A percentile compares a stretch with the other conserved stretches of the same genome.
Conservation (phyloP, 345 rosid genomes). For the Brassica rapa region DNA sequence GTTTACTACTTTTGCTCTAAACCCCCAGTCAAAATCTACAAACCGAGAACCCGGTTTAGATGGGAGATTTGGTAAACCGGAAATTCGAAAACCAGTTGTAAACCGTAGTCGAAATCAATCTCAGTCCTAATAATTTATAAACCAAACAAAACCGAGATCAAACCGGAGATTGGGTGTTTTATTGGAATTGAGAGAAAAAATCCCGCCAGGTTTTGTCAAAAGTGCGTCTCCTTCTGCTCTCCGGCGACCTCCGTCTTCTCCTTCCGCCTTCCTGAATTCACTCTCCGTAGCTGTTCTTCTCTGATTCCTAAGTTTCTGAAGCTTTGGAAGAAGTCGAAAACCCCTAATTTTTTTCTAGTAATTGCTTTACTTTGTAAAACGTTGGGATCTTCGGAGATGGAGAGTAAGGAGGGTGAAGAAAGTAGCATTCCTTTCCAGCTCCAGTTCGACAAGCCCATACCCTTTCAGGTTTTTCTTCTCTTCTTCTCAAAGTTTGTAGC, state of each 20-base stretch:
- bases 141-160: not conserved
- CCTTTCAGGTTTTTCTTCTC: conserved; percentile 64
- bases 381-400: conserved; percentile 52
- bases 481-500: not conserved
- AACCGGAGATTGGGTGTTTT: conserved; percentile 33
- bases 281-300: not conserved
- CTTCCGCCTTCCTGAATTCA: not conserved
- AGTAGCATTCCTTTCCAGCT: conserved; percentile 74
- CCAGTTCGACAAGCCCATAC: conserved; percentile 76
- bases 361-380: not conserved
- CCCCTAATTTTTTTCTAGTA: not conserved
- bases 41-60: not conserved
- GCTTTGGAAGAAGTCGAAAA: not conserved
- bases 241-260: conserved; percentile 29
- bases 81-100: too few species aligned
- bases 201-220: conserved; percentile 32
- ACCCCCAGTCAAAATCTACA: not conserved
- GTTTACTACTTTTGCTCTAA: not conserved
- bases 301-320: not conserved
- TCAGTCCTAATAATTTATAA: not conserved
- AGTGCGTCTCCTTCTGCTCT: conserved; percentile 13
- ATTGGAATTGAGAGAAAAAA: conserved; percentile 31
- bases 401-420: conserved; percentile 59
- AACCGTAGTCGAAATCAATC: not conserved
- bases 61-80: not conserved